Conservation (phyloP, 495 filamentous ascomycete genomes). For the Margaritispora aquatica region DNA sequence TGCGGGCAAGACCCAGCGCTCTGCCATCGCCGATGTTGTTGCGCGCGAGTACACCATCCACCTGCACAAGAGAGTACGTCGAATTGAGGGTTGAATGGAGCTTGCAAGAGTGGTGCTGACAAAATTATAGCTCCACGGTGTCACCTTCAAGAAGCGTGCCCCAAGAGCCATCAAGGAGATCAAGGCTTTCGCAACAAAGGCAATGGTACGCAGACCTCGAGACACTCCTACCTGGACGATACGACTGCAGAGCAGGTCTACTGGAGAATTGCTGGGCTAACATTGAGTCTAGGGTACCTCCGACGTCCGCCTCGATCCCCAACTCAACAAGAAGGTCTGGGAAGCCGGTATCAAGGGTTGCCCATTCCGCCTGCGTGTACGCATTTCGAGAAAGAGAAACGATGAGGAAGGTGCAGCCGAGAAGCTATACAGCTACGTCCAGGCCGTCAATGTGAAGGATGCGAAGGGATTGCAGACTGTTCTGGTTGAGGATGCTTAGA, state of each 20-base stretch:
- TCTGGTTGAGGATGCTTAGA: conserved; percentile 50
- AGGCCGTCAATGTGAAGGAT: conserved; percentile 99
- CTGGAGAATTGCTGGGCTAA: conserved; percentile 3
- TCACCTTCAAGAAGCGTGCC: conserved; percentile 99
- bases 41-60: conserved; percentile 99
- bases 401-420: conserved; percentile 99
- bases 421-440: conserved; percentile 97
- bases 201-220: conserved; percentile 70
- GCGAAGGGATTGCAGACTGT: conserved; percentile 92
- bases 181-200: conserved; percentile 78
- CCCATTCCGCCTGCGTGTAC: conserved; percentile 89
- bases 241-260: not conserved
- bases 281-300: conserved; percentile 66
- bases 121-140: conserved; percentile 73
- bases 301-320: conserved; percentile 96
- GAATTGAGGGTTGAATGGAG: conserved; percentile 22
- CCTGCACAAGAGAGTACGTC: conserved; percentile 97
- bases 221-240: not conserved
- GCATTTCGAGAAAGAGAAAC: conserved; percentile 99
- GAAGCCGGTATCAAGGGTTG: conserved; percentile 98
- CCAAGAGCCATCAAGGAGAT: conserved; percentile 99
- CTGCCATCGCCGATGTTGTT: conserved; percentile 96
- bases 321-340: conserved; percentile 99
- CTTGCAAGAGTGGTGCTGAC: conserved; percentile 20
- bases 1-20: conserved; percentile 71